phyloP scores from a whole-genome alignment of 805 yeast genomes.

The Yarrowia keelungensis region DNA sequence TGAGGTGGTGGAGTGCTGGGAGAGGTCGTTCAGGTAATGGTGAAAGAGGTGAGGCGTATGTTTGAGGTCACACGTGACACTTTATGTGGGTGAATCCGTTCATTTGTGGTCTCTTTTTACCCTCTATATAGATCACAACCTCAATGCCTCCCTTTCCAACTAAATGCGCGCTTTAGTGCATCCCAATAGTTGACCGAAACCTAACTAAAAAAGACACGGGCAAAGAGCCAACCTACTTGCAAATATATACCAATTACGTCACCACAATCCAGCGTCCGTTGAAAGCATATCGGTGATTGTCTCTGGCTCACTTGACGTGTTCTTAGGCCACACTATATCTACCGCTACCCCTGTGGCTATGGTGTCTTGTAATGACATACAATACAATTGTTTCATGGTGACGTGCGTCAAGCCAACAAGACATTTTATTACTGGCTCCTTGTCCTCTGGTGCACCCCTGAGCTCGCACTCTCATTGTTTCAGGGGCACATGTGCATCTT shows the following conservation, averaged over 20 bases:
- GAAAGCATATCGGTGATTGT: not conserved
- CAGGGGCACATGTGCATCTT: constrained; percentile 19
- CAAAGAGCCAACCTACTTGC: too few relatives aligned
- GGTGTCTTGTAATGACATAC: not conserved
- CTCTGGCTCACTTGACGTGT: not conserved
- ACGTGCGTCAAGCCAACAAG: not conserved
- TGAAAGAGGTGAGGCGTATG: not conserved
- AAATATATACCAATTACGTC: too few relatives aligned
- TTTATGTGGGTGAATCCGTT: too few relatives aligned
- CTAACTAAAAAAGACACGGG: too few relatives aligned
- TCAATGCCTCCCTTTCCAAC: too few relatives aligned
- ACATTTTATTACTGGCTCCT: not conserved
- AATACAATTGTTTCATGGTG: constrained; percentile 2
- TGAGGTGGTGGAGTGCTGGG: not conserved
- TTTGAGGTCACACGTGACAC: not conserved
- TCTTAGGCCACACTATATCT: not conserved
- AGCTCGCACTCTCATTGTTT: not conserved
- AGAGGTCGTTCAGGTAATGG: too few relatives aligned
- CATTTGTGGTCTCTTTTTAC: too few relatives aligned
- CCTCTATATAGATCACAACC: too few relatives aligned
- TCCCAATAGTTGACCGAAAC: too few relatives aligned
- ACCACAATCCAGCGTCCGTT: not conserved
- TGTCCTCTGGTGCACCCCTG: not conserved
- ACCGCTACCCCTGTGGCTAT: not conserved
- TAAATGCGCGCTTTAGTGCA: too few relatives aligned